Evolutionary conservation across 2,329 filamentous ascomycete genomes (phyloP).

Genomic region (Sphaerulina populicola): DNA sequence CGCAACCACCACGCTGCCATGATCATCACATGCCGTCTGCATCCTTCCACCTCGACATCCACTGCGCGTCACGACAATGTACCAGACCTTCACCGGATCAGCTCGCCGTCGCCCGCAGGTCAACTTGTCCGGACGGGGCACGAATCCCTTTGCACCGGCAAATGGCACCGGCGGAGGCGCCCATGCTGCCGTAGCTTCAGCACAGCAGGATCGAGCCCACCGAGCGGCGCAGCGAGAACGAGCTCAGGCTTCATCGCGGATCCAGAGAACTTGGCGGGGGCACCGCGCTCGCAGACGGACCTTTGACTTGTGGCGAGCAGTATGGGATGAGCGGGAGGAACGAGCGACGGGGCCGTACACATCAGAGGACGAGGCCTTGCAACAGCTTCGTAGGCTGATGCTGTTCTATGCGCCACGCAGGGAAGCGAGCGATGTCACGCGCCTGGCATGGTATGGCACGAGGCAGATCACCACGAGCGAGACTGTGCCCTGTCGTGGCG

Average conservation of each 20-base stretch:
- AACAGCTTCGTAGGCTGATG: slow-evolving; percentile 38
- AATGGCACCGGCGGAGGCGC: slow-evolving; percentile 40
- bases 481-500: slow-evolving; percentile 21
- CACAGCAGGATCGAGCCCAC: slow-evolving; percentile 74
- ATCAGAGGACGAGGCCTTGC: slow-evolving; percentile 34
- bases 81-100: slow-evolving; percentile 81
- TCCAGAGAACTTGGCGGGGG: slow-evolving; percentile 80
- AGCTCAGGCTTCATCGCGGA: slow-evolving; percentile 60
- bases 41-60: not conserved
- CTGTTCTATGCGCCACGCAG: slow-evolving; percentile 37
- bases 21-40: not conserved
- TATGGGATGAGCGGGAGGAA: slow-evolving; percentile 52
- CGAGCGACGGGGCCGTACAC: slow-evolving; percentile 32
- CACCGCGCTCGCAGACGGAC: slow-evolving; percentile 55
- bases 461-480: slow-evolving; percentile 32
- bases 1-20: not conserved
- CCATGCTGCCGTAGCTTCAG: slow-evolving; percentile 71
- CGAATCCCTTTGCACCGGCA: slow-evolving; percentile 65
- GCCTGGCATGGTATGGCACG: slow-evolving; percentile 36
- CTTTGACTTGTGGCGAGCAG: slow-evolving; percentile 49
- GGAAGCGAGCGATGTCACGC: slow-evolving; percentile 32
- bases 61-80: slow-evolving; percentile 50
- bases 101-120: slow-evolving; percentile 82
- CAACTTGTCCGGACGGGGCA: slow-evolving; percentile 73
- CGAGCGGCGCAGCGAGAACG: slow-evolving; percentile 74